These are phyloP conservation scores for Rhinocladiella similis DNA, from an alignment of 2,329 filamentous ascomycete species.

Conservation along the genomic window DNA sequence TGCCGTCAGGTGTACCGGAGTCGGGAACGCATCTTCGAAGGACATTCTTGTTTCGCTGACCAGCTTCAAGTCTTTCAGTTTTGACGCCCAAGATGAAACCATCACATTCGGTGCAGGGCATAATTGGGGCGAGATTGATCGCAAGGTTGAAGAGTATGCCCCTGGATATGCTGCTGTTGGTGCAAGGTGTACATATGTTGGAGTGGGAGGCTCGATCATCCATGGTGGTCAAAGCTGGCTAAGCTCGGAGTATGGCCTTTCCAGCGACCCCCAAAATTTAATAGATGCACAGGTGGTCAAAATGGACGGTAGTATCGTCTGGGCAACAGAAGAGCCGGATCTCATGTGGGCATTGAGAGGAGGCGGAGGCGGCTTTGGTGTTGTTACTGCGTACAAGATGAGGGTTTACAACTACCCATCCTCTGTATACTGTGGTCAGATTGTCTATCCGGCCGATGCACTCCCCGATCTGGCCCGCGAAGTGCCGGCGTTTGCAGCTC, in stretches of 20 bases:
- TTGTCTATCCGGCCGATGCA: conserved; percentile 17
- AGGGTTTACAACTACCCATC: conserved; percentile 19
- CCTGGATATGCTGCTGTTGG: conserved; percentile 38
- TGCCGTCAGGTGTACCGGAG: conserved; percentile 39
- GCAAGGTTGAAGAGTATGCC: conserved; percentile 36
- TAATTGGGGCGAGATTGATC: conserved; percentile 40
- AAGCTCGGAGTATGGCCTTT: conserved; percentile 39
- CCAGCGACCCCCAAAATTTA: conserved; percentile 43
- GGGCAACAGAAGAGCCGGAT: conserved; percentile 42
- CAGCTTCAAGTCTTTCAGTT: conserved; percentile 40
- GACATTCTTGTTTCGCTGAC: conserved; percentile 41
- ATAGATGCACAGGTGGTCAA: conserved; percentile 42
- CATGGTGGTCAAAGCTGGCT: conserved; percentile 43
- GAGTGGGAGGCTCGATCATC: conserved; percentile 40
- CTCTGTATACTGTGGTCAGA: conserved; percentile 23
- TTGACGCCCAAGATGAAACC: conserved; percentile 34
- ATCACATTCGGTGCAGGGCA: conserved; percentile 40
- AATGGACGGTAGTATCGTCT: conserved; percentile 38
- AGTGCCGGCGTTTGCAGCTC: conserved; percentile 10
- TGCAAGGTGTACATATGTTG: conserved; percentile 40
- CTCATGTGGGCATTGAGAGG: conserved; percentile 45
- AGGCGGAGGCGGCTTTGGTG: conserved; percentile 36
- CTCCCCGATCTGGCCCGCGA: conserved; percentile 16
- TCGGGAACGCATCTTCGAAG: conserved; percentile 37
- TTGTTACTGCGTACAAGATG: conserved; percentile 23